Evolutionary conservation across 441 rosid species (phyloP), one percentile per base, ranked within the genome.

Genomic region (Pelargonium myrrhifolium): DNA sequence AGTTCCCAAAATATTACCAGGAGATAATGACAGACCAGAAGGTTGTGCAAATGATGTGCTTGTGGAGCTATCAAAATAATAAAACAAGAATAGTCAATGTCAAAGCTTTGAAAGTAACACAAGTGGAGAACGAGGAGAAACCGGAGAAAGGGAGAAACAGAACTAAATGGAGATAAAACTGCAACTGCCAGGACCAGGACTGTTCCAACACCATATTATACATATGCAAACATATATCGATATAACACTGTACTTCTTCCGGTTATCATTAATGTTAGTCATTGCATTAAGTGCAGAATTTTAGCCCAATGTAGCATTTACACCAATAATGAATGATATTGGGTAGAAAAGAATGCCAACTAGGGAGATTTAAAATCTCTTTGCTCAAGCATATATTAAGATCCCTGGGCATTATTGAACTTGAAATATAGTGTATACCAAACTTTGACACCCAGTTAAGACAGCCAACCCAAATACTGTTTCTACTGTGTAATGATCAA

Each of bases 21-120:
- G 81, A 63, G 95, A 81, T 65, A 84, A 76, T 60, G 98, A 87
- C 68, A 90, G 80, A 73, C 97, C 97, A 26, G 99, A 93, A 67
- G 99, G 99, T 78, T 93, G 99, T 53, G 99, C 97, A 74, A 84
- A 93, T 56, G 99, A 83, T 47, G 95, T 93, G 69, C 68, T 89
- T 49, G 79, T 80, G 64, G 95, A 72, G 86, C 99, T 93, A 71
- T 79, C 74, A 72, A 77, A 65, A 68, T 35, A 72, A 62, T 60
- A 73, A 59, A 69, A 65, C 45, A 40, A 71, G 49, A 40, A 69
- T 20, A 68, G 18, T 35, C 74, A 18, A 55, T 63, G 53, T 42
- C 24, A 62, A 66, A 43, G 55, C 21, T 21, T 22, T 45, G 35
- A 63, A 37, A 60, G 40, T 39, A 59, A 17, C 4, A 66, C 65